These are phyloP conservation scores for Rhizopus sp. DNA, from an alignment of 371 early-diverging fungal genomes.

Conservation along the genomic window DNA sequence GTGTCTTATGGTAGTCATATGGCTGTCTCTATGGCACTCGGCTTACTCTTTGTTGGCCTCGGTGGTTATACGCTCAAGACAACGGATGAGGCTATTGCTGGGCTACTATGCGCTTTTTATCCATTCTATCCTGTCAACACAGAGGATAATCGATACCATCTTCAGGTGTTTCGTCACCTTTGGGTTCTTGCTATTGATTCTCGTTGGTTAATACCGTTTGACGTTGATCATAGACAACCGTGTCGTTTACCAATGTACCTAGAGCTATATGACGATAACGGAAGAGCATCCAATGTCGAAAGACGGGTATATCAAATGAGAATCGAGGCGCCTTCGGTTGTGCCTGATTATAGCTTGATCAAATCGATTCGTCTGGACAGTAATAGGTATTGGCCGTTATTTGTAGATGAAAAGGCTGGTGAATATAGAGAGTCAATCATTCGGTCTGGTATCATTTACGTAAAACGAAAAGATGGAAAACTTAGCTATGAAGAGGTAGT, in stretches of 20 bases:
- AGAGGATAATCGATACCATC: slow-evolving; percentile 73
- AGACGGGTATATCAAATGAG: slow-evolving; percentile 21
- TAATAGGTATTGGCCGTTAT: slow-evolving; percentile 64
- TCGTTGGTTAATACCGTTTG: slow-evolving; percentile 75
- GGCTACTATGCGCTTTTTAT: slow-evolving; percentile 73
- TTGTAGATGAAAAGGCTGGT: slow-evolving; percentile 36
- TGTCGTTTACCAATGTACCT: slow-evolving; percentile 59
- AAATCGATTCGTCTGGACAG: slow-evolving; percentile 54
- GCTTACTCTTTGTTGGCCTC: slow-evolving; percentile 80
- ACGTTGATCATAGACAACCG: slow-evolving; percentile 58
- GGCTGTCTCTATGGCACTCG: slow-evolving; percentile 83
- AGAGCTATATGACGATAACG: slow-evolving; percentile 31
- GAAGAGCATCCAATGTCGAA: neutral
- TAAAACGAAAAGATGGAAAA: slow-evolving; percentile 22
- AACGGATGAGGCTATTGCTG: slow-evolving; percentile 69
- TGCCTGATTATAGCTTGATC: slow-evolving; percentile 61
- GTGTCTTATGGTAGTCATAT: slow-evolving; percentile 81
- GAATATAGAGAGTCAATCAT: slow-evolving; percentile 30
- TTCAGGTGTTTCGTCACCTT: slow-evolving; percentile 85
- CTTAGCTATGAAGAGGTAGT: slow-evolving; percentile 19
- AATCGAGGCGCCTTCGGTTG: slow-evolving; percentile 63
- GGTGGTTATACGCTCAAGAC: slow-evolving; percentile 78
- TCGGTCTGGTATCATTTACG: slow-evolving; percentile 39
- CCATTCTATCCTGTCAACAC: slow-evolving; percentile 74
- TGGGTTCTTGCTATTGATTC: slow-evolving; percentile 85